Evolutionary conservation across 1,139 yeast genomes (phyloP).

Genomic region (Diutina sp.): DNA sequence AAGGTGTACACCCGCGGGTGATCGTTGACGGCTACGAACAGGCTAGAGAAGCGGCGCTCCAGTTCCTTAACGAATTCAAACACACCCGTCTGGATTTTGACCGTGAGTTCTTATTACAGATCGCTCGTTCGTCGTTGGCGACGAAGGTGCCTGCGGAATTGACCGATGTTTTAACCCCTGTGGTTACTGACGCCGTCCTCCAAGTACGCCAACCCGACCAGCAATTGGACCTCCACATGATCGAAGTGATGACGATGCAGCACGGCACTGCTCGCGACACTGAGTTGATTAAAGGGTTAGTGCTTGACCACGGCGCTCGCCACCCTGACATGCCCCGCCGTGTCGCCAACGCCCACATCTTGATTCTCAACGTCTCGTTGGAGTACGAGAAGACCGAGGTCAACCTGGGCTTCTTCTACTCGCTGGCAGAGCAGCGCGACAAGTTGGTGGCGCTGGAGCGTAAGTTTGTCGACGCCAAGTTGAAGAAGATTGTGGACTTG

Average conservation of each 20-base stretch:
- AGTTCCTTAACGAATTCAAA: conserved; percentile 53
- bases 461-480: conserved; percentile 86
- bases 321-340: conserved; percentile 98
- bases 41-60: conserved; percentile 67
- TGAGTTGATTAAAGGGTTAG: conserved; percentile 74
- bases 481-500: conserved; percentile 81
- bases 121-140: conserved; percentile 77
- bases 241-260: conserved; percentile 98
- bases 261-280: conserved; percentile 81
- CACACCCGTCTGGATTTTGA: conserved; percentile 39
- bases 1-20: conserved; percentile 94
- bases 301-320: conserved; percentile 95
- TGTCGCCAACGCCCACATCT: conserved; percentile 69
- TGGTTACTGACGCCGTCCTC: conserved; percentile 92
- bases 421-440: conserved; percentile 93
- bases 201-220: conserved; percentile 47
- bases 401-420: conserved; percentile 90
- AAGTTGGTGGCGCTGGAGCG: conserved; percentile 90
- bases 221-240: conserved; percentile 84
- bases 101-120: conserved; percentile 81
- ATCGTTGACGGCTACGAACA: conserved; percentile 90
- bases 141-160: conserved; percentile 76
- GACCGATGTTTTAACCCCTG: conserved; percentile 75
- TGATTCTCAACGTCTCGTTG: conserved; percentile 84
- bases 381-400: conserved; percentile 98